Base-by-base conservation (phyloP, 1,284 basidiomycete genomes). In the Pisolithus thermaeus region DNA sequence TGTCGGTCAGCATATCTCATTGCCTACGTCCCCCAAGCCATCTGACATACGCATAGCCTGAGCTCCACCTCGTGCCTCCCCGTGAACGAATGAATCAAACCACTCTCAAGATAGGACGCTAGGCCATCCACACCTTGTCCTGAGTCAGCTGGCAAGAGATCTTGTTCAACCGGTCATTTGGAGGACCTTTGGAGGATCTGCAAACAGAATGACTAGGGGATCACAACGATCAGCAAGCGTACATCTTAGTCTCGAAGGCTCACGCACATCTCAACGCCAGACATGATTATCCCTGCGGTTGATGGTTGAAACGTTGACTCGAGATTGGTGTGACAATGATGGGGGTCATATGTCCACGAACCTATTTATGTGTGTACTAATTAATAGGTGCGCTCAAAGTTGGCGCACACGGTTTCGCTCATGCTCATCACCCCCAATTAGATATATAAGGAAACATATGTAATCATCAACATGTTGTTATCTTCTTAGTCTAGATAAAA, bases 31-130 rank as follows among this genome's bases (percentile, higher is more conserved):
- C 25, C 5, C 12, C 11, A 16, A 30, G n/a, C 47, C 20, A 36
- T n/a, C 28, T 32, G 23, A 69, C 84, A 66, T 62, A 90, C 87
- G 72, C 88, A 91, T 90, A 30, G 88, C 88, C 65, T 90, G 87
- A 20, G 88, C 87, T 46, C 80, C 84, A 57, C 88, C 88, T 50
- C 77, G 79, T 53, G 78, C 74, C 84, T 90, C 53, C 45, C 22
- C 14, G 52, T 28, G 18, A 27, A 44, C 4, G 36, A 35, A 32
- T 55, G 20, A 56, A 50, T 12, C 12, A 20, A 46, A n/a, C 32
- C 22, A 25, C 16, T 8, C 20, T 22, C 47, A 18, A 38, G 12
- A 14, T 40, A 25, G 12, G 18, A 23, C 43, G 44, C 20, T 25
- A 16, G 27, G 28, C 3, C 49, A 3, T 12, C 28, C 62, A 43